Conservation (phyloP, 345 rosid species). For the Arabis alpina region DNA sequence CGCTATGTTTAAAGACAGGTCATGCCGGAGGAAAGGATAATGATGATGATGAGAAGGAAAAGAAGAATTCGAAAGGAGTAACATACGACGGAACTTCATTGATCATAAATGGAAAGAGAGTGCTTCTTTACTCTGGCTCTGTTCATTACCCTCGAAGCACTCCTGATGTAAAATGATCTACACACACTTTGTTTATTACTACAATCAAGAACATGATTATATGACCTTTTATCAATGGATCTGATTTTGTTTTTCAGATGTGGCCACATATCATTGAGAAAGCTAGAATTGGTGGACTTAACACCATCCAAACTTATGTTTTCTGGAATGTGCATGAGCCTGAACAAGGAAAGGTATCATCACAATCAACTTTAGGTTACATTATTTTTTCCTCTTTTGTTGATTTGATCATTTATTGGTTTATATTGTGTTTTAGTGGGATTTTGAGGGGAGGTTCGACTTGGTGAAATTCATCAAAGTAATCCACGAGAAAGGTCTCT, state of each 20-base stretch:
- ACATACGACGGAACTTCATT: slow-evolving; percentile 37
- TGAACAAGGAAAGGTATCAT: slow-evolving; percentile 61
- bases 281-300: slow-evolving; percentile 72
- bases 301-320: slow-evolving; percentile 78
- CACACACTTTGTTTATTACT: not conserved
- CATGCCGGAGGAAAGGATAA: slow-evolving; percentile 8
- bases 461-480: slow-evolving; percentile 71
- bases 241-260: slow-evolving; percentile 53
- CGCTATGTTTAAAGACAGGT: slow-evolving; percentile 11
- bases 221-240: not conserved
- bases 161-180: slow-evolving; percentile 21
- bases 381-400: not conserved
- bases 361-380: not conserved
- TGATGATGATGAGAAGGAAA: not conserved
- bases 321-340: slow-evolving; percentile 91
- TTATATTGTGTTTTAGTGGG: slow-evolving; percentile 45
- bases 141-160: slow-evolving; percentile 43
- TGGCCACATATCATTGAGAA: slow-evolving; percentile 72
- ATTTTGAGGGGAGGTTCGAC: slow-evolving; percentile 63
- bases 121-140: slow-evolving; percentile 40
- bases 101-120: slow-evolving; percentile 35
- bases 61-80: slow-evolving; percentile 25
- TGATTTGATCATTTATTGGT: not conserved
- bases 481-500: slow-evolving; percentile 55
- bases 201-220: slow-evolving; percentile 16